Conservation (phyloP, 2,329 filamentous ascomycete genomes). For the Blastomyces emzantsi region DNA sequence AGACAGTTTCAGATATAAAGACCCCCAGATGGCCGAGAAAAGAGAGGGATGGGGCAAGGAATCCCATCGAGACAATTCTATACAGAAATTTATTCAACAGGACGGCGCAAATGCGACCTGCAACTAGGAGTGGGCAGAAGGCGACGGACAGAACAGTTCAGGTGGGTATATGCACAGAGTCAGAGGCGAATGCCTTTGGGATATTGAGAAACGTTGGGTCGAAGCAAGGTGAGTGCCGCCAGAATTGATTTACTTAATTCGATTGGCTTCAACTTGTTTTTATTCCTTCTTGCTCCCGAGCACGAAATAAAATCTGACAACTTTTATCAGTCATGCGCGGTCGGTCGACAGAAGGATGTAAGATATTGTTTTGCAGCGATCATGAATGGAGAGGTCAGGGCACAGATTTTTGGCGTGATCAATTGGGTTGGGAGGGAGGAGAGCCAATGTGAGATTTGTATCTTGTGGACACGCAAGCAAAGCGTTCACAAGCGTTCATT, state of each 20-base stretch:
- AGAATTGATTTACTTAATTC: background rate
- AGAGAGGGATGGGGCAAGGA: background rate
- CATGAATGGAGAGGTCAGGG: constrained; percentile 11
- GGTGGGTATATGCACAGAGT: background rate
- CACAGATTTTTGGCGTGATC: constrained; percentile 13
- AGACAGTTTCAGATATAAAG: background rate
- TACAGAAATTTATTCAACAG: background rate
- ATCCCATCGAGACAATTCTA: background rate
- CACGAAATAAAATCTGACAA: background rate
- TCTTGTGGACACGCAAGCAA: background rate
- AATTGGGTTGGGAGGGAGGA: constrained; percentile 15
- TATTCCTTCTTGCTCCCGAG: background rate
- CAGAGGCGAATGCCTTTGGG: background rate
- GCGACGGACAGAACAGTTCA: background rate
- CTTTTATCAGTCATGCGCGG: background rate
- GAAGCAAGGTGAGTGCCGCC: background rate
- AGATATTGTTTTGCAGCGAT: constrained; percentile 12
- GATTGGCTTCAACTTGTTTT: background rate
- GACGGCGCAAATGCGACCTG: background rate
- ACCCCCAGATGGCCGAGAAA: background rate
- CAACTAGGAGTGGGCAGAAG: background rate
- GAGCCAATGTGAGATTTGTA: constrained; percentile 10
- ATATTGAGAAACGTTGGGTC: background rate
- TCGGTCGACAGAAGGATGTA: constrained; percentile 11
- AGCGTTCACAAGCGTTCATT: background rate